A percentile compares a stretch with the other conserved stretches of the same genome.
phyloP scores from a whole-genome alignment of 495 filamentous ascomycete species.

The Penicillium odoratum region DNA sequence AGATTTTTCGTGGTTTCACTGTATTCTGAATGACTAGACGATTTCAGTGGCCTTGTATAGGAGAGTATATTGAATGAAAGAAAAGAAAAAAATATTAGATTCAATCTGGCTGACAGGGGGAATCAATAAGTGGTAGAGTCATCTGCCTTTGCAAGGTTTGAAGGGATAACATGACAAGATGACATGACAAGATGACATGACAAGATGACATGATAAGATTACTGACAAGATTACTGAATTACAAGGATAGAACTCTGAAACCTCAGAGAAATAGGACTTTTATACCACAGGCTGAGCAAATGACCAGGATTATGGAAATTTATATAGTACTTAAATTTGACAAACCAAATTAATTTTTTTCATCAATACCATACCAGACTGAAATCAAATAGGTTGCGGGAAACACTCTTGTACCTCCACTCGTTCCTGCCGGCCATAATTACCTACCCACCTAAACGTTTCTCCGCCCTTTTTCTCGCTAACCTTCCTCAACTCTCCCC shows the following conservation, averaged over 20 bases:
- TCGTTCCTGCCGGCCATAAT: constrained; percentile 9
- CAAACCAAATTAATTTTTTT: neutral
- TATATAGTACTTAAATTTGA: neutral
- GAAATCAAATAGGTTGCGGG: constrained; percentile 1
- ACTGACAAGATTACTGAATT: neutral
- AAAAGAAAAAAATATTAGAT: neutral
- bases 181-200: too few relatives aligned
- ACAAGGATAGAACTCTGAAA: neutral
- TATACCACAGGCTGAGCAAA: neutral
- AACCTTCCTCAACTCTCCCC: constrained; percentile 18
- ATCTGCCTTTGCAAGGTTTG: neutral
- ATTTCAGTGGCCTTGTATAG: neutral
- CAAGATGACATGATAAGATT: too few relatives aligned
- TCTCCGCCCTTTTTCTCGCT: constrained; percentile 16
- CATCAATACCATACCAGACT: neutral
- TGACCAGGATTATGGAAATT: neutral
- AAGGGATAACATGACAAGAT: neutral
- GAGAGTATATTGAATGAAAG: neutral
- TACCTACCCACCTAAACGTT: constrained; percentile 11
- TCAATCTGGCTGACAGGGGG: neutral
- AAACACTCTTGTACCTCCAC: constrained; percentile 2
- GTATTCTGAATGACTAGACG: neutral
- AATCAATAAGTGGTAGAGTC: neutral
- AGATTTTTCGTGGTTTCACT: constrained; percentile 8
- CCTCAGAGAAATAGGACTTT: too few relatives aligned